Base-by-base conservation (phyloP, 129 eudicot species). In the Tagetes erecta region DNA sequence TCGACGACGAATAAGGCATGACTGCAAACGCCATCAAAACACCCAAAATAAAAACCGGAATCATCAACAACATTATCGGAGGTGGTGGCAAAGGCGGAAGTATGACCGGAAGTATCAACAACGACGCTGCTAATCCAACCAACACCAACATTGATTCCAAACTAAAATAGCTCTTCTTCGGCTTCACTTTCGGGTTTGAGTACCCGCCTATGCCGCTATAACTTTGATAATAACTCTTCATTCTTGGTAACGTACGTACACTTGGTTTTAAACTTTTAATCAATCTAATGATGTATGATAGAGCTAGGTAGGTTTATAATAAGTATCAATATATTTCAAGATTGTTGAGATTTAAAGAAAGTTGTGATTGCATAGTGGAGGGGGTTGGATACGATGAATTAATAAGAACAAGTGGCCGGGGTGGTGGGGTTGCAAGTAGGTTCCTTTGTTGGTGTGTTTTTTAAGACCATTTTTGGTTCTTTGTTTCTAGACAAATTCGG, bases 71-170 rank as follows among this genome's bases (percentile, higher is more conserved):
- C 92, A 89, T 69, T 8, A 70, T 73, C 9, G 96, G 96, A 11
- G 96, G 96, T 6, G 96, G 96, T 27, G 96, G 92, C 53, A 89
- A 63, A 13, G 96, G 92, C 57, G 92, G 96, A 4, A 89, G 86
- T n/a, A 89, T 74, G 58, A 86, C 44, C 2, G 96, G 96, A 37
- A 89, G 86, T 5, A 89, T 80, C 80, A 89, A 63, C 74, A 89
- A 52, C 64, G 92, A 86, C 46, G 81, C 92, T 31, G 96, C 57
- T 14, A 89, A 68, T 65, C 87, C 81, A 0, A 82, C 33, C 40
- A 89, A 79, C 67, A 89, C 51, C 27, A 70, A 3, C 92, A 84
- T 31, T 41, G 92, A 86, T 51, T 89, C 96, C 44, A 83, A 4
- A n/a, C 89, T 68, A 77, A 84, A 89, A 50, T 84, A 88, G 42